These are phyloP conservation scores for Dothideomycetes sp. DNA, from an alignment of 2,329 filamentous ascomycete species.

Conservation along the genomic window DNA sequence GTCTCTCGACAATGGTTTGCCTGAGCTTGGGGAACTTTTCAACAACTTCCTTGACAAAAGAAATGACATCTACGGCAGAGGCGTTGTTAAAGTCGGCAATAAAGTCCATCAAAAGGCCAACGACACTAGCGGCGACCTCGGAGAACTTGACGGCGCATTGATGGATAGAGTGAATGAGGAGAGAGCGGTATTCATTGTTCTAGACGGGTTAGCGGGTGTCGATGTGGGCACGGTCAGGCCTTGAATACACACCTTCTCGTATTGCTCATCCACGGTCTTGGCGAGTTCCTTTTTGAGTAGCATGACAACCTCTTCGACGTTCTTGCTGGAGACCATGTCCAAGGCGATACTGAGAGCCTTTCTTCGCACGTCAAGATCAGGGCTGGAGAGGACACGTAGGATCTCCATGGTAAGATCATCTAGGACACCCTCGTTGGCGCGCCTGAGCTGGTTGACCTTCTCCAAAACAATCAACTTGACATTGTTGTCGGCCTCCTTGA, in stretches of 20 bases:
- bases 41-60: conserved; percentile 97
- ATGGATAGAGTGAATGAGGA: conserved; percentile 94
- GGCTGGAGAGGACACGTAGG: conserved; percentile 82
- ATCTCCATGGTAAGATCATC: conserved; percentile 97
- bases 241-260: conserved; percentile 59
- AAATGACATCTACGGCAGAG: conserved; percentile 93
- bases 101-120: conserved; percentile 96
- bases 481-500: conserved; percentile 98
- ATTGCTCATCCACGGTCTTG: conserved; percentile 96
- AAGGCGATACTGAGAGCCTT: conserved; percentile 85
- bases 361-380: conserved; percentile 88
- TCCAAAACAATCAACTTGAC: conserved; percentile 97
- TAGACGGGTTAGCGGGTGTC: conserved; percentile 18
- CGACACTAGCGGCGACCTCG: conserved; percentile 91
- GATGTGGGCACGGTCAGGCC: not conserved
- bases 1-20: conserved; percentile 72
- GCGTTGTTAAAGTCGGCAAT: conserved; percentile 97
- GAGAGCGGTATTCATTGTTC: conserved; percentile 86
- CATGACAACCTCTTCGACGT: conserved; percentile 93
- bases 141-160: conserved; percentile 99
- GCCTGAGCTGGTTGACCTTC: conserved; percentile 76
- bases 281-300: conserved; percentile 94
- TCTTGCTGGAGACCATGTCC: conserved; percentile 98
- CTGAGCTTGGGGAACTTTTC: conserved; percentile 93
- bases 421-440: conserved; percentile 80